A percentile compares a stretch with the other conserved stretches of the same genome.
Conservation (phyloP, 2,329 filamentous ascomycete species). For the Raffaelea deltoideospora region DNA sequence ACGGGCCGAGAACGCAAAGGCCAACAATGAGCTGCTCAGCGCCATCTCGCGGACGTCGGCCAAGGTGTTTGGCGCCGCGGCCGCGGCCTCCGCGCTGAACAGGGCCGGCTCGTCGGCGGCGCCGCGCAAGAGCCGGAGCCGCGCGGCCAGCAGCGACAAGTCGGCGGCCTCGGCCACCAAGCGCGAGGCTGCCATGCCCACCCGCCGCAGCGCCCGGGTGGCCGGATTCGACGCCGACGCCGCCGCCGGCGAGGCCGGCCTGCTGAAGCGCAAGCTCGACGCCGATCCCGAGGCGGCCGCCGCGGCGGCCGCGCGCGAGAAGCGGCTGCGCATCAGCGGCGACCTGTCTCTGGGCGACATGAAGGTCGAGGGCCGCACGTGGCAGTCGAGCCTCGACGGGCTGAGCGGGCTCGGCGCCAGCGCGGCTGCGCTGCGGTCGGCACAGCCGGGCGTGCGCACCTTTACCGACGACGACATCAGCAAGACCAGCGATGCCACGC, state of each 20-base stretch:
- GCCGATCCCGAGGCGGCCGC: constrained; percentile 29
- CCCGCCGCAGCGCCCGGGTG: constrained; percentile 41
- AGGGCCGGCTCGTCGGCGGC: constrained; percentile 22
- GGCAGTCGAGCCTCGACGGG: constrained; percentile 52
- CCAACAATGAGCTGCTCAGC: constrained; percentile 67
- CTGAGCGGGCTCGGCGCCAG: constrained; percentile 32
- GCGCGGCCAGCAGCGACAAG: too few relatives aligned
- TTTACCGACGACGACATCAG: constrained; percentile 76
- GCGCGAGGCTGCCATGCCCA: constrained; percentile 28
- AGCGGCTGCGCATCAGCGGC: constrained; percentile 36
- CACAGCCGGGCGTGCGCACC: constrained; percentile 68
- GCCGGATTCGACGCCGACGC: constrained; percentile 38
- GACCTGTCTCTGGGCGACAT: constrained; percentile 62
- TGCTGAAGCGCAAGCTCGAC: constrained; percentile 33
- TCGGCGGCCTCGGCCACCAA: too few relatives aligned
- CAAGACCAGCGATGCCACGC: constrained; percentile 59
- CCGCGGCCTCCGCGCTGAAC: constrained; percentile 26
- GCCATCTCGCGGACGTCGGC: constrained; percentile 55
- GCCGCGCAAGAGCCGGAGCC: constrained; percentile 12
- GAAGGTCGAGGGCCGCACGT: constrained; percentile 64
- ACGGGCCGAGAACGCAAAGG: constrained; percentile 71
- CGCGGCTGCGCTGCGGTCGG: constrained; percentile 35
- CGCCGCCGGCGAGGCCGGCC: too few relatives aligned
- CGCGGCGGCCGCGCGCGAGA: constrained; percentile 31
- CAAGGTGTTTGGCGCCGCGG: constrained; percentile 24